phyloP scores from a whole-genome alignment of 2,329 filamentous ascomycete species.

The Diplocarpon mali region DNA sequence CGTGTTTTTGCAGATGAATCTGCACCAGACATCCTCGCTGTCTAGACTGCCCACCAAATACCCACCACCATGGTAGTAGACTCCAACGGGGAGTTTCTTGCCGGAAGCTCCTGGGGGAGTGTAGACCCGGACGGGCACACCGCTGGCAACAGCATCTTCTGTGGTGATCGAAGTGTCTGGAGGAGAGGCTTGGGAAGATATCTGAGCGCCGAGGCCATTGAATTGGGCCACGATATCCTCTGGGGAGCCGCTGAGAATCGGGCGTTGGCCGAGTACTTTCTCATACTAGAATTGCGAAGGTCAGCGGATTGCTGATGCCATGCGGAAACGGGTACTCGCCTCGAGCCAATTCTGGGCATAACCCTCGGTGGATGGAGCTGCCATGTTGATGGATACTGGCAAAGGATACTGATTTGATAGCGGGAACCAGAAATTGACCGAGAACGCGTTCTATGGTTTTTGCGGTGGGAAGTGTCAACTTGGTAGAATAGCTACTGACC shows the following conservation, averaged over 20 bases:
- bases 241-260: slow-evolving; percentile 8
- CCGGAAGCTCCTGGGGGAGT: slow-evolving; percentile 9
- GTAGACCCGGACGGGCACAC: slow-evolving; percentile 20
- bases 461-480: no score
- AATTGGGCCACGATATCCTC: slow-evolving; percentile 15
- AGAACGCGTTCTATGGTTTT: no score
- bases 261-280: slow-evolving; percentile 13
- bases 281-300: slow-evolving; percentile 11
- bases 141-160: slow-evolving; percentile 10
- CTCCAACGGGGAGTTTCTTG: slow-evolving; percentile 25
- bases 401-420: neutral
- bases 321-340: slow-evolving; percentile 4
- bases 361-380: slow-evolving; percentile 9
- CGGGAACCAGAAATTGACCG: neutral
- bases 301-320: no score
- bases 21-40: slow-evolving; percentile 28
- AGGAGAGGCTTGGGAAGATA: slow-evolving; percentile 11
- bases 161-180: slow-evolving; percentile 12
- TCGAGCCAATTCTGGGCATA: slow-evolving; percentile 20
- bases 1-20: slow-evolving; percentile 23
- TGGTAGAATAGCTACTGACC: no score
- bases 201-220: slow-evolving; percentile 3
- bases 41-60: slow-evolving; percentile 28
- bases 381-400: slow-evolving; percentile 1
- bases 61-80: slow-evolving; percentile 30